phyloP scores from a whole-genome alignment of 192 early-diverging fungal genomes.

The Mortierella claussenii region DNA sequence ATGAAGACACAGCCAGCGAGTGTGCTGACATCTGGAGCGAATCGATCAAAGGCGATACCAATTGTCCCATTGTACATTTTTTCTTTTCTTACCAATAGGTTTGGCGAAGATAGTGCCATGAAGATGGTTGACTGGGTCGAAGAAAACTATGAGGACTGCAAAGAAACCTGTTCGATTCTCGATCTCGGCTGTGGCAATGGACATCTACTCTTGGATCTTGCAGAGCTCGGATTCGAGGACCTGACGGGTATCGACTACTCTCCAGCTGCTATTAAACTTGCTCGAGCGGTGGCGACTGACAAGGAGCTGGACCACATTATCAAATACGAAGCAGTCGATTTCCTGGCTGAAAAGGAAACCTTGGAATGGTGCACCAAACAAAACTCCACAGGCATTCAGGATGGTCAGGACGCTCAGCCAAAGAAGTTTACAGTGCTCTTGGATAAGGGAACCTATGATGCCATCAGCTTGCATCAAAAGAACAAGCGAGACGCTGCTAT shows the following conservation, averaged over 20 bases:
- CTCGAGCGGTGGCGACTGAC: slow-evolving; percentile 68
- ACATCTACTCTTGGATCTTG: slow-evolving; percentile 83
- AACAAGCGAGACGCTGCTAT: slow-evolving; percentile 30
- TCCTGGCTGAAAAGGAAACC: slow-evolving; percentile 62
- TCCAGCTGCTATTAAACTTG: slow-evolving; percentile 76
- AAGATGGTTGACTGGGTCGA: slow-evolving; percentile 93
- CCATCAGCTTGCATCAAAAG: slow-evolving; percentile 76
- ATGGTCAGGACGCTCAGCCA: neutral
- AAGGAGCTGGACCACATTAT: slow-evolving; percentile 56
- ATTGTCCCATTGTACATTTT: too few species aligned
- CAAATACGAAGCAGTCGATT: slow-evolving; percentile 66
- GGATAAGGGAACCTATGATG: slow-evolving; percentile 97
- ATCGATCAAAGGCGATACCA: too few species aligned
- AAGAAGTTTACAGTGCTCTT: slow-evolving; percentile 71
- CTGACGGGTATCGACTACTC: slow-evolving; percentile 92
- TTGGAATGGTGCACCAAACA: slow-evolving; percentile 42
- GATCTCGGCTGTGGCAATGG: slow-evolving; percentile 97
- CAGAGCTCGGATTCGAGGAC: slow-evolving; percentile 73
- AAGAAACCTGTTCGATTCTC: slow-evolving; percentile 62
- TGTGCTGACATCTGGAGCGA: too few species aligned
- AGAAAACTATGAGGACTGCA: slow-evolving; percentile 35
- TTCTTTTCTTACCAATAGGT: slow-evolving; percentile 54
- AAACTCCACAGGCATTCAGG: neutral
- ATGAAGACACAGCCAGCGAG: too few species aligned
- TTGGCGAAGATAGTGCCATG: slow-evolving; percentile 84